Base-by-base conservation (phyloP, 148 eudicot species). In the Fagopyrum tataricum region DNA sequence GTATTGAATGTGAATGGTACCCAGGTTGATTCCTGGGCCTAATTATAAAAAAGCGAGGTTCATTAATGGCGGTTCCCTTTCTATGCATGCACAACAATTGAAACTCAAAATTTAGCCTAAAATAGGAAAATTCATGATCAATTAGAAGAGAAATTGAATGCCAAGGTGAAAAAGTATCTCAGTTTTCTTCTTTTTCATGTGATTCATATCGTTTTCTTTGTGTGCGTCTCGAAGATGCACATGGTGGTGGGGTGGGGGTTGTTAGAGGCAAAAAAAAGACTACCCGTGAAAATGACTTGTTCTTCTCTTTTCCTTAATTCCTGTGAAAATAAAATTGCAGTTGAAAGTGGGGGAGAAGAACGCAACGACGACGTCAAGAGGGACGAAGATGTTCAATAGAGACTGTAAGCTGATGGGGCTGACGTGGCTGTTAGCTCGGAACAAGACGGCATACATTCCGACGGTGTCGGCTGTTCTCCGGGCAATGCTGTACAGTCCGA, bases 371-470 rank as follows among this genome's bases (percentile, higher is more conserved):
- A 15, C 31, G 24, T 75, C 70, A 37, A 77, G 96, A 11, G 89
- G 77, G 5, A 86, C 82, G 80, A 85, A 86, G 74, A 91, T 91
- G 95, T 76, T 91, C 78, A 83, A 74, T 72, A 55, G 81, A 66
- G 95, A 91, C 76, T 94, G 97, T 81, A 90, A 90, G 79, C 82
- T 94, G 20, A 94, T 94, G 98, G 97, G 97, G 18, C 84, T 94
- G 73, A 94, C 98, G 47, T 94, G 98, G 98, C 86, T 94, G 5
- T 79, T 94, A 3, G 96, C 97, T 0, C 83, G 89, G 0, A 94
- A 94, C 93, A 94, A 94, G 78, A 89, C 98, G 70, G 87, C 88
- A 0, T 91, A 87, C 83, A 94, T 94, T 12, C 97, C 98, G 26
- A 91, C 98, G 1, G 98, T 94, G 2, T 94, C 98, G 0, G 98